Conservation (phyloP, 257 asterid genomes). For the Gardenia jasminoides region DNA sequence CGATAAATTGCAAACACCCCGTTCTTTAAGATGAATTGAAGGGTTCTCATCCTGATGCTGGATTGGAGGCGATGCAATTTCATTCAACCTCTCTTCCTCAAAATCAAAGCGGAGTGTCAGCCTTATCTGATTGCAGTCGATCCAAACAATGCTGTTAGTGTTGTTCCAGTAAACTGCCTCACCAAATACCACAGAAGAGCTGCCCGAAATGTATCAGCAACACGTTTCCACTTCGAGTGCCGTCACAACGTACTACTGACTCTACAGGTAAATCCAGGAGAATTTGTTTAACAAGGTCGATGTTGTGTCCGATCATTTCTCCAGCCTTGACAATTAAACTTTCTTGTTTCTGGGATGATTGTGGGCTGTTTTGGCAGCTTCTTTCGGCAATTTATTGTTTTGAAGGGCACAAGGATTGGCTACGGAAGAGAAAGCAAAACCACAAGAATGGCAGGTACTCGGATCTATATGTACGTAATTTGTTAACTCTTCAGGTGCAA, state of each 20-base stretch:
- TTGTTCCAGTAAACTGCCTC: conserved; percentile 6
- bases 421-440: too few species aligned
- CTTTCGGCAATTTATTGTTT: too few species aligned
- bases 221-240: conserved; percentile 6
- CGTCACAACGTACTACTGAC: too few species aligned
- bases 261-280: too few species aligned
- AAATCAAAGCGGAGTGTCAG: background rate
- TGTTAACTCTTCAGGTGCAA: too few species aligned
- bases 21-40: background rate
- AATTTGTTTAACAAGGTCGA: background rate
- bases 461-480: too few species aligned
- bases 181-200: background rate
- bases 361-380: too few species aligned
- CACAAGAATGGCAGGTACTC: too few species aligned
- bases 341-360: too few species aligned
- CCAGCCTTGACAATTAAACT: too few species aligned
- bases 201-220: background rate
- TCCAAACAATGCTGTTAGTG: background rate
- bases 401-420: too few species aligned
- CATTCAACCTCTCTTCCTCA: background rate
- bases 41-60: background rate
- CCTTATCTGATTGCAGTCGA: background rate
- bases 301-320: too few species aligned
- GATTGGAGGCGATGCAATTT: conserved; percentile 1
- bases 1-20: conserved; percentile 1